A percentile compares a stretch with the other conserved stretches of the same genome.
Conservation (phyloP, 1,284 basidiomycete genomes). For the Ganoderma lucidum region DNA sequence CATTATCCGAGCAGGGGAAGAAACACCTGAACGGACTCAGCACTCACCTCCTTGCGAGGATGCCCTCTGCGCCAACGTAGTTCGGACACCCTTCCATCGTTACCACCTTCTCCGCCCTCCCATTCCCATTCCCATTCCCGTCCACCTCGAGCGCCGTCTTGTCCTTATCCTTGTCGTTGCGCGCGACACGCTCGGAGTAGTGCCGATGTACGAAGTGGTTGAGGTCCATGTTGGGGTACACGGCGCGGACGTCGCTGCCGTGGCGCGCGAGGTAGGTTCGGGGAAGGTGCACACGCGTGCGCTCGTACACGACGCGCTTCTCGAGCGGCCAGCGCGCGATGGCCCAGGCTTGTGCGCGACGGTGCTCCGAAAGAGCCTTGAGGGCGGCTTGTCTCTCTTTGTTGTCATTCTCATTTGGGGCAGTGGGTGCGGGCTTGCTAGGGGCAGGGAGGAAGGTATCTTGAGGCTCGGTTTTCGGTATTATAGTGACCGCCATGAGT, state of each 20-base stretch:
- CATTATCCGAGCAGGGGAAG: not conserved
- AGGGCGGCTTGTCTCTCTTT: conserved; percentile 32
- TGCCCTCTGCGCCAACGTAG: conserved; percentile 47
- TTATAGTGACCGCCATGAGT: conserved; percentile 8
- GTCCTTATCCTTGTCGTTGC: conserved; percentile 46
- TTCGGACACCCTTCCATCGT: conserved; percentile 40
- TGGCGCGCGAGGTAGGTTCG: conserved; percentile 47
- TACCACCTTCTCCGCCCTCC: conserved; percentile 16
- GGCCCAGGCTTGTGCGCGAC: conserved; percentile 45
- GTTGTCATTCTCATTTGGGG: not conserved
- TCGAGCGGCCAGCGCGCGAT: conserved; percentile 47
- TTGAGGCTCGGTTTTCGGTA: conserved; percentile 10
- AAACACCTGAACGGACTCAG: not conserved
- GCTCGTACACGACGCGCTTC: conserved; percentile 36
- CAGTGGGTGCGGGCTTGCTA: conserved; percentile 17
- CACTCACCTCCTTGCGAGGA: conserved; percentile 45
- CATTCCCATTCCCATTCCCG: conserved; percentile 21
- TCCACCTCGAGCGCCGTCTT: conserved; percentile 41
- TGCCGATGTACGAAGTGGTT: conserved; percentile 49
- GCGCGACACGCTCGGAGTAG: conserved; percentile 42
- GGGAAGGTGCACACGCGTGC: conserved; percentile 48
- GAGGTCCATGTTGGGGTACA: conserved; percentile 46
- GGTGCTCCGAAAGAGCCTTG: conserved; percentile 37
- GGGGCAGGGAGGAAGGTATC: conserved; percentile 15
- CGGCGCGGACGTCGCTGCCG: conserved; percentile 45